phyloP scores from a whole-genome alignment of 75 land plant species.

The Pinus tabuliformis region DNA sequence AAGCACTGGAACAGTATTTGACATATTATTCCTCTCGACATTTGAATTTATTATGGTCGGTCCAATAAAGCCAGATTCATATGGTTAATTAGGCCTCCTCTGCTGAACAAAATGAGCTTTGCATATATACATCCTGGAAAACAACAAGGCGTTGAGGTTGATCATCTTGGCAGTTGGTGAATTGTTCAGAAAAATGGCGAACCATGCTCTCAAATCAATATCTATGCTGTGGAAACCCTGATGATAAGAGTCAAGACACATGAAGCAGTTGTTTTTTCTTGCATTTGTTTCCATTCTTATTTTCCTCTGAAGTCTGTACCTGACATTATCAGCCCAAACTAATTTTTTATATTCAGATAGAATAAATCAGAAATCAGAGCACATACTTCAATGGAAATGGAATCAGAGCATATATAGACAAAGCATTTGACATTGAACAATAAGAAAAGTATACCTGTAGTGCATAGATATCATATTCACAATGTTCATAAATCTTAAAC shows the following conservation, averaged over 20 bases:
- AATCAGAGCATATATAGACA: neutral
- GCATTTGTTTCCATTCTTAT: slow-evolving; percentile 1
- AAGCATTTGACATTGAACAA: neutral
- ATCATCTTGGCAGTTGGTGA: neutral
- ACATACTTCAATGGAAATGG: neutral
- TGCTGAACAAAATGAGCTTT: neutral
- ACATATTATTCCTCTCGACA: neutral
- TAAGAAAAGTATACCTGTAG: neutral
- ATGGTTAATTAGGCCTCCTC: neutral
- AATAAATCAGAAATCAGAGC: neutral
- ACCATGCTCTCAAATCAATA: neutral
- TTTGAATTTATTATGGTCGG: slow-evolving; percentile 4
- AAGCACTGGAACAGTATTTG: neutral
- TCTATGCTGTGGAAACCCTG: neutral
- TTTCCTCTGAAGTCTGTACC: neutral
- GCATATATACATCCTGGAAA: neutral
- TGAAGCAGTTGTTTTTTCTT: neutral
- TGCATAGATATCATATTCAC: slow-evolving; percentile 8
- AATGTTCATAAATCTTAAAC: neutral
- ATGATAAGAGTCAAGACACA: neutral
- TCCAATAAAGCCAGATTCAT: slow-evolving; percentile 7
- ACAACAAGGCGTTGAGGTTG: neutral
- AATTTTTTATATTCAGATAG: neutral
- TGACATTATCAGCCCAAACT: neutral
- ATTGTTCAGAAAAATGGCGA: neutral